phyloP scores from a whole-genome alignment of 2,329 filamentous ascomycete species.

The Drechslerella coelobrocha region DNA sequence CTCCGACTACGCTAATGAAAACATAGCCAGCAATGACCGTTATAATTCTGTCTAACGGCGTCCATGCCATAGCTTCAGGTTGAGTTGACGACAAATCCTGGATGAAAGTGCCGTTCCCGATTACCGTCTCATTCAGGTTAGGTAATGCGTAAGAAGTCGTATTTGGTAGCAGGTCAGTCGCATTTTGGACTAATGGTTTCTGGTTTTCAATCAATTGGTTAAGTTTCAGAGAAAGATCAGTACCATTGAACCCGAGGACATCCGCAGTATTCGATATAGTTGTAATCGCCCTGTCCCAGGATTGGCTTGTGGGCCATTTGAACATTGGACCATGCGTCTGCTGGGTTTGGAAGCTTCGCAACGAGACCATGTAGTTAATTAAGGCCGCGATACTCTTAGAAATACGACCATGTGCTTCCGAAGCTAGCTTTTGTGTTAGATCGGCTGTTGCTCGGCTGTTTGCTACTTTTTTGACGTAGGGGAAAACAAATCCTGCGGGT shows the following conservation, averaged over 20 bases:
- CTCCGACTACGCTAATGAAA: constrained; percentile 75
- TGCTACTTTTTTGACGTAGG: constrained; percentile 49
- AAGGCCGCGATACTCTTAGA: constrained; percentile 31
- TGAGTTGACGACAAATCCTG: constrained; percentile 13
- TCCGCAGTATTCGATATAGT: constrained; percentile 27
- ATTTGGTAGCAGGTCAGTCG: constrained; percentile 9
- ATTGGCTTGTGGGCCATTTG: constrained; percentile 28
- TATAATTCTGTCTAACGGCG: constrained; percentile 66
- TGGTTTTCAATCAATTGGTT: constrained; percentile 25
- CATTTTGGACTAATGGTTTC: constrained; percentile 9
- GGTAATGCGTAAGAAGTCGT: constrained; percentile 1
- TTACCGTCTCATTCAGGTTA: constrained; percentile 12
- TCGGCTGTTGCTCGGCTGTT: constrained; percentile 47
- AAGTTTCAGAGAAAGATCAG: constrained; percentile 24
- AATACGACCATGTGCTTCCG: constrained; percentile 54
- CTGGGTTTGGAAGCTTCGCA: constrained; percentile 27
- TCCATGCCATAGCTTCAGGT: constrained; percentile 57
- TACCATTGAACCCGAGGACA: constrained; percentile 30
- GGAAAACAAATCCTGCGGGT: constrained; percentile 50
- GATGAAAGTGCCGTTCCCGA: constrained; percentile 24
- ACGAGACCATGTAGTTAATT: constrained; percentile 27
- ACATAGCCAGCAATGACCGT: constrained; percentile 83
- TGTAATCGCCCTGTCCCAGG: constrained; percentile 22
- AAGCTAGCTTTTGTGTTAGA: constrained; percentile 52
- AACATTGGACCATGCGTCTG: constrained; percentile 19